These are phyloP conservation scores for Ogataea sp. DNA, from an alignment of 805 yeast species.

Conservation along the genomic window DNA sequence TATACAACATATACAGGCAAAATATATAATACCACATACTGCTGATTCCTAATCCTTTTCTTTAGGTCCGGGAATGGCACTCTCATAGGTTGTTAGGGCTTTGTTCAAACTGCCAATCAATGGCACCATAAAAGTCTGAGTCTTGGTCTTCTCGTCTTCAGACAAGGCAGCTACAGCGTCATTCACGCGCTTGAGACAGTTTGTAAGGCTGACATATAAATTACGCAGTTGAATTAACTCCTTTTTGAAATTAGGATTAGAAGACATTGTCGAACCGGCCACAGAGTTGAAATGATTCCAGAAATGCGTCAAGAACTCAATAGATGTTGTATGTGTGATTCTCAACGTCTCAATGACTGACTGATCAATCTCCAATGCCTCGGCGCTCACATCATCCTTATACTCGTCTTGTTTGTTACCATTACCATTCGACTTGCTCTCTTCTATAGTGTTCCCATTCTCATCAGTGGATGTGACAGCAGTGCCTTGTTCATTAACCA, in stretches of 20 bases:
- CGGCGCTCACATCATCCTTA: conserved; percentile 5
- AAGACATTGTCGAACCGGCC: conserved; percentile 18
- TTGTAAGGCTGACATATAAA: conserved; percentile 39
- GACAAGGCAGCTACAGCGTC: conserved; percentile 13
- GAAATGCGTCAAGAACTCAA: conserved; percentile 70
- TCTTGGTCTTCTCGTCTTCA: conserved; percentile 6
- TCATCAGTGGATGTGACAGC: conserved; percentile 19
- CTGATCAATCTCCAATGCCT: conserved; percentile 15
- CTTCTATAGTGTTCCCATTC: conserved; percentile 24
- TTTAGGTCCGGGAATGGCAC: conserved; percentile 17
- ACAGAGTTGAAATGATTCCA: conserved; percentile 51
- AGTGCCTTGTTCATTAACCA: background rate
- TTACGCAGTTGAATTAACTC: conserved; percentile 30
- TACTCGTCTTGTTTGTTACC: background rate
- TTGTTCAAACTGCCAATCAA: conserved; percentile 32
- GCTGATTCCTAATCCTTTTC: too few relatives aligned
- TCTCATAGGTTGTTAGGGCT: conserved; percentile 41
- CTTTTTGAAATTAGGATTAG: conserved; percentile 22
- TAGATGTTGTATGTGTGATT: conserved; percentile 61
- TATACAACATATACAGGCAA: too few relatives aligned
- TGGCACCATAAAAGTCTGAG: conserved; percentile 27
- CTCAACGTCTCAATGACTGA: conserved; percentile 41
- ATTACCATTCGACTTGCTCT: conserved; percentile 10
- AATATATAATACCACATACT: too few relatives aligned
- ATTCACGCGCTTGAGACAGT: conserved; percentile 37